phyloP scores from a whole-genome alignment of 1,284 basidiomycete species.

The Acaromyces ingoldii region DNA sequence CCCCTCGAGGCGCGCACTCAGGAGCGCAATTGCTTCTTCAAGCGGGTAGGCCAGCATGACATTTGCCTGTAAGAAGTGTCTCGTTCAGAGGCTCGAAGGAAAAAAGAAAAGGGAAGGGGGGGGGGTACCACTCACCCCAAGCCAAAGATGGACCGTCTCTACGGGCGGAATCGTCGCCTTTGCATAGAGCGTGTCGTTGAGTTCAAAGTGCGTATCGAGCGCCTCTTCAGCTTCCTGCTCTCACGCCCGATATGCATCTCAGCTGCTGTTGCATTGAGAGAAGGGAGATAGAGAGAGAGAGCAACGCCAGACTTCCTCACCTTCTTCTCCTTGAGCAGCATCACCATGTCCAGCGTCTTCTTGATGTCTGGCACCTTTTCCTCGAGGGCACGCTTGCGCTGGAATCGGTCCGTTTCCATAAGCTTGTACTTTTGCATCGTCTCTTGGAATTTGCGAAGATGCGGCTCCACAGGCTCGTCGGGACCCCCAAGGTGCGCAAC shows the following conservation, averaged over 20 bases:
- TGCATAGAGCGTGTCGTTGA: slow-evolving; percentile 91
- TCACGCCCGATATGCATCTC: too few relatives aligned
- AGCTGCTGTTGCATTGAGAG: too few relatives aligned
- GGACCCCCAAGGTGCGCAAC: slow-evolving; percentile 77
- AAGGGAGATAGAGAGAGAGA: too few relatives aligned
- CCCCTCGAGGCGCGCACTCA: slow-evolving; percentile 70
- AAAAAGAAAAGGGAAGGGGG: neutral
- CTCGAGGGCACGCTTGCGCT: slow-evolving; percentile 72
- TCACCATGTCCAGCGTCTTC: slow-evolving; percentile 86
- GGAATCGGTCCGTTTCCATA: slow-evolving; percentile 84
- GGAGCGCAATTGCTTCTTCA: slow-evolving; percentile 69
- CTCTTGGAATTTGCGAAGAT: slow-evolving; percentile 80
- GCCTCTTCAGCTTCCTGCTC: slow-evolving; percentile 56
- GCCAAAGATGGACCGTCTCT: slow-evolving; percentile 88
- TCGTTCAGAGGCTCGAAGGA: too few relatives aligned
- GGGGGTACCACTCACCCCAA: slow-evolving; percentile 65
- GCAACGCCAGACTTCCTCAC: slow-evolving; percentile 53
- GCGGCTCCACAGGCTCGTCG: slow-evolving; percentile 71
- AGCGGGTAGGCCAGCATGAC: slow-evolving; percentile 95
- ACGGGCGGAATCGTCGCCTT: slow-evolving; percentile 81
- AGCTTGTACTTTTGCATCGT: slow-evolving; percentile 95
- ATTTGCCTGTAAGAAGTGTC: slow-evolving; percentile 52
- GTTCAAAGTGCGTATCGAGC: slow-evolving; percentile 81
- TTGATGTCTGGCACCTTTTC: slow-evolving; percentile 96
- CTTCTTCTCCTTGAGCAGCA: slow-evolving; percentile 62